These are phyloP conservation scores for Austroboletus niveus DNA, from an alignment of 1,284 basidiomycete genomes.

Conservation along the genomic window DNA sequence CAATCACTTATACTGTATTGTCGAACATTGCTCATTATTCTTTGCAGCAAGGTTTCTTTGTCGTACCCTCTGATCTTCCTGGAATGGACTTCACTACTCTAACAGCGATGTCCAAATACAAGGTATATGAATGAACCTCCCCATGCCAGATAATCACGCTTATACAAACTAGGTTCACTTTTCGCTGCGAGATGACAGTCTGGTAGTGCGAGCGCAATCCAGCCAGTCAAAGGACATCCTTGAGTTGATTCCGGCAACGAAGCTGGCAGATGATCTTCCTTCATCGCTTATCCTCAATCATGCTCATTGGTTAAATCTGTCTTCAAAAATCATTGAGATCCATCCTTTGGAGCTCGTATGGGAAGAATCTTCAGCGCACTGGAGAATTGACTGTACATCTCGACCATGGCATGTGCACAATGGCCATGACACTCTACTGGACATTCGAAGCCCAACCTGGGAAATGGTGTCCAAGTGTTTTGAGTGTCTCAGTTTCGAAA, in stretches of 20 bases:
- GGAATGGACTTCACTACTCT: neutral
- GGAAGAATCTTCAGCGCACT: constrained; percentile 6
- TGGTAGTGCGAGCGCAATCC: constrained; percentile 31
- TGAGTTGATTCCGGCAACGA: constrained; percentile 37
- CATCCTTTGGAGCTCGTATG: constrained; percentile 11
- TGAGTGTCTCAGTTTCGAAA: neutral
- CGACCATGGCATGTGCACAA: neutral
- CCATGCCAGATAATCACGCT: no score
- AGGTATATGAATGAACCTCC: neutral
- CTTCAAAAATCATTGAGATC: constrained; percentile 27
- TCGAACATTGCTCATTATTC: neutral
- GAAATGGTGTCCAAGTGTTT: neutral
- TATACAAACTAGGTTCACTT: neutral
- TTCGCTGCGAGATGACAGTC: constrained; percentile 11
- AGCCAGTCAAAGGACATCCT: constrained; percentile 8
- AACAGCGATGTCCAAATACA: neutral
- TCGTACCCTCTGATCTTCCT: neutral
- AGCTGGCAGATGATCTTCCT: constrained; percentile 40
- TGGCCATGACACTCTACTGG: neutral
- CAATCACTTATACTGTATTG: neutral
- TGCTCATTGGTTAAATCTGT: constrained; percentile 39
- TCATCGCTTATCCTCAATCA: constrained; percentile 29
- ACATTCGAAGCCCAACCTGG: neutral
- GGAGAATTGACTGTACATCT: neutral
- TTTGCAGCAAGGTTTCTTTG: constrained; percentile 33